These are phyloP conservation scores for Leptomonas seymouri DNA, from an alignment of 208 protist species.

Conservation along the genomic window DNA sequence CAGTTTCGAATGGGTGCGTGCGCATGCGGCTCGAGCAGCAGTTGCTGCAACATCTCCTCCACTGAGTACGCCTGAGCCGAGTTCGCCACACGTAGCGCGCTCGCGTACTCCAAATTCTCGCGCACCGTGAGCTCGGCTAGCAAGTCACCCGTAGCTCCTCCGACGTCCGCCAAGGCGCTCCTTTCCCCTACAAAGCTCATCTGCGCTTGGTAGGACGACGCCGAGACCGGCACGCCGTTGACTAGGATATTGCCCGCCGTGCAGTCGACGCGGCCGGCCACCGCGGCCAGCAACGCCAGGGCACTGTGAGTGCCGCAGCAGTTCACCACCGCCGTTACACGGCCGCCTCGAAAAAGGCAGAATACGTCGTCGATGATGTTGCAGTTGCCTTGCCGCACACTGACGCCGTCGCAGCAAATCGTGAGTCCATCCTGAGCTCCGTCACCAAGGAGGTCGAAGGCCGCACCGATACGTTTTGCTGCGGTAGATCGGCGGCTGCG, in stretches of 20 bases:
- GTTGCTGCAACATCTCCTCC: constrained; percentile 45
- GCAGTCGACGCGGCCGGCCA: constrained; percentile 46
- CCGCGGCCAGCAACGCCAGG: constrained; percentile 41
- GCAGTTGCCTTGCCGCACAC: constrained; percentile 21
- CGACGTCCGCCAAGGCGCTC: constrained; percentile 7
- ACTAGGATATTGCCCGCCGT: constrained; percentile 43
- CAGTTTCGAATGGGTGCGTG: constrained; percentile 39
- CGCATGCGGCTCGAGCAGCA: constrained; percentile 38
- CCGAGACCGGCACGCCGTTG: constrained; percentile 62
- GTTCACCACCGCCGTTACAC: constrained; percentile 67
- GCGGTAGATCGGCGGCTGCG: constrained; percentile 6
- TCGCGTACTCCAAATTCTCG: constrained; percentile 62
- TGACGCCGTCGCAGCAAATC: constrained; percentile 53
- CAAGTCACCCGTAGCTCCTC: constrained; percentile 18
- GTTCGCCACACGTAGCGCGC: constrained; percentile 46
- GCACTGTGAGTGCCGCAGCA: constrained; percentile 53
- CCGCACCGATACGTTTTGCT: background rate
- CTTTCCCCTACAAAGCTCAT: constrained; percentile 32
- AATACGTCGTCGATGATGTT: constrained; percentile 47
- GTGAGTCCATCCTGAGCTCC: constrained; percentile 17
- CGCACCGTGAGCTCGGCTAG: constrained; percentile 53
- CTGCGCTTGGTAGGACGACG: constrained; percentile 42
- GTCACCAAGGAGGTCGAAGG: constrained; percentile 8
- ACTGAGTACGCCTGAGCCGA: constrained; percentile 40
- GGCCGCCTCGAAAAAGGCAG: constrained; percentile 51